A percentile compares a stretch with the other conserved stretches of the same genome.
phyloP scores from a whole-genome alignment of 805 yeast genomes.

The Saccharomycopsis fermentans region DNA sequence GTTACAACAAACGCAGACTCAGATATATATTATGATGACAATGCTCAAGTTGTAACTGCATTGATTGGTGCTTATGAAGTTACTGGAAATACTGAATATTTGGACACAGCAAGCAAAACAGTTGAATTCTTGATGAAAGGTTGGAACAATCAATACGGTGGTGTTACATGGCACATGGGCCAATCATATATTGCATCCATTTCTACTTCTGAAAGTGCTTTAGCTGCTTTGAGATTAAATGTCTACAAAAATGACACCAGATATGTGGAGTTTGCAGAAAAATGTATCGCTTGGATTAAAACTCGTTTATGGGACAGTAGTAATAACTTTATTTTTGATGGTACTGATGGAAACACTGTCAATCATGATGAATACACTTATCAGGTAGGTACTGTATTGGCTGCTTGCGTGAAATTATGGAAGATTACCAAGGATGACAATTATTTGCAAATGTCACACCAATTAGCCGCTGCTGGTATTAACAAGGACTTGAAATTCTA shows the following conservation, averaged over 20 bases:
- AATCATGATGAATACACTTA: conserved; percentile 48
- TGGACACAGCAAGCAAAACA: conserved; percentile 48
- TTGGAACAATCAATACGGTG: conserved; percentile 47
- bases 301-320: conserved; percentile 38
- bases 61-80: conserved; percentile 59
- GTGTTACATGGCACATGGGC: conserved; percentile 56
- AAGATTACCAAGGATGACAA: conserved; percentile 41
- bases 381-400: conserved; percentile 54
- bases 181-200: conserved; percentile 54
- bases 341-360: conserved; percentile 31
- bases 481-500: conserved; percentile 47
- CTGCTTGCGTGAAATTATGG: conserved; percentile 42
- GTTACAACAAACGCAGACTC: conserved; percentile 56
- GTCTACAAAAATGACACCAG: conserved; percentile 38
- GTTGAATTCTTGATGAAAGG: conserved; percentile 58
- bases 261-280: conserved; percentile 47
- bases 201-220: conserved; percentile 58
- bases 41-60: conserved; percentile 63
- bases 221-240: conserved; percentile 49
- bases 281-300: conserved; percentile 50
- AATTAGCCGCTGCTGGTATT: conserved; percentile 46
- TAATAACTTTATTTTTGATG: conserved; percentile 51
- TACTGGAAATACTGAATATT: conserved; percentile 41
- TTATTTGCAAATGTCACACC: conserved; percentile 31
- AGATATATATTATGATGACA: conserved; percentile 65